These are phyloP conservation scores for Davidsoniella eucalypti DNA, from an alignment of 2,329 filamentous ascomycete genomes.

Conservation along the genomic window DNA sequence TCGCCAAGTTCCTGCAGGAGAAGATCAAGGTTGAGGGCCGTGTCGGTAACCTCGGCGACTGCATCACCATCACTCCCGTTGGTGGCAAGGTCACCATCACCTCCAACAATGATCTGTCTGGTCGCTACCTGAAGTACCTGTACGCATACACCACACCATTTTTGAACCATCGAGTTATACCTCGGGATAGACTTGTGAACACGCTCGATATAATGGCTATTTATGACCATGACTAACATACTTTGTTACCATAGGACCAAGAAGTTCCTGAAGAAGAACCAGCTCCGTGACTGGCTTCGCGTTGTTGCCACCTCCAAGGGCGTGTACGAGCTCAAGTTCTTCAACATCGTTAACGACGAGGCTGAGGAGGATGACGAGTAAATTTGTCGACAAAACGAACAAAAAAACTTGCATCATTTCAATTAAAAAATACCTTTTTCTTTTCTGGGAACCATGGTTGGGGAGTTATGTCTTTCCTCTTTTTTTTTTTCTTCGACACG, in stretches of 20 bases:
- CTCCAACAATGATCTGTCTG: constrained; percentile 93
- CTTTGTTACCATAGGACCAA: constrained; percentile 55
- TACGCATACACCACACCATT: constrained; percentile 31
- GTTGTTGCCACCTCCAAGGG: constrained; percentile 96
- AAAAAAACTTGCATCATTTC: constrained; percentile 7
- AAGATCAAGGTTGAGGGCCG: constrained; percentile 99
- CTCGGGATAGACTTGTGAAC: not conserved
- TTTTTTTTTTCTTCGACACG: not conserved
- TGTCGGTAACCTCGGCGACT: constrained; percentile 93
- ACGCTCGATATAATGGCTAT: not conserved
- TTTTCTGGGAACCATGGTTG: not conserved
- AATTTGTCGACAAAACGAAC: constrained; percentile 22
- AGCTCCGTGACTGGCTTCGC: constrained; percentile 99
- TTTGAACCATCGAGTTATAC: not conserved
- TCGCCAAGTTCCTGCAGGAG: constrained; percentile 99
- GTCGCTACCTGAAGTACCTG: constrained; percentile 99
- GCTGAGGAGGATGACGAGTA: constrained; percentile 98
- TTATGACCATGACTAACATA: not conserved
- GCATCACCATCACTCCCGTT: constrained; percentile 75
- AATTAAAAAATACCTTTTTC: constrained; percentile 10
- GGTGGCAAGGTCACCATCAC: constrained; percentile 98
- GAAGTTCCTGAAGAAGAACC: constrained; percentile 99
- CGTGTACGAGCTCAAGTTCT: constrained; percentile 99
- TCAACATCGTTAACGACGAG: constrained; percentile 99
- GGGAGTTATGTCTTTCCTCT: not conserved